Conservation (phyloP, 208 protist species). For the Trypanosoma cruzi region DNA sequence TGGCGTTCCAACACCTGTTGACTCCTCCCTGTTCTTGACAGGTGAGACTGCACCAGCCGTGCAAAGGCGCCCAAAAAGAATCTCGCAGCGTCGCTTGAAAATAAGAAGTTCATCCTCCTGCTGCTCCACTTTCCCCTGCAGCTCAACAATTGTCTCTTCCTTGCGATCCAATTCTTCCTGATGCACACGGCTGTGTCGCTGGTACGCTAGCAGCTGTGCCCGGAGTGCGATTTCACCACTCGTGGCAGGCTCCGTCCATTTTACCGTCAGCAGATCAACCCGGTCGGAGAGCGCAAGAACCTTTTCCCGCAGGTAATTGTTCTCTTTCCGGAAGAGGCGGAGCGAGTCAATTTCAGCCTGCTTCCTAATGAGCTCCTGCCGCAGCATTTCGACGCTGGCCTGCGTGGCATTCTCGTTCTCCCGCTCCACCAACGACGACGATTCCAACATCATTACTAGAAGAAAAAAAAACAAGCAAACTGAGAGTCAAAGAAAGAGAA, state of each 20-base stretch:
- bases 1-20: background rate
- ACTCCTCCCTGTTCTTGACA: conserved; percentile 5
- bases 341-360: conserved; percentile 19
- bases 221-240: conserved; percentile 18
- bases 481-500: background rate
- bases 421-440: background rate
- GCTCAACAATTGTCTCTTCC: conserved; percentile 3
- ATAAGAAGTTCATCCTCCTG: conserved; percentile 17
- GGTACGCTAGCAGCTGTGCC: conserved; percentile 17
- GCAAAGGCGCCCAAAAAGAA: conserved; percentile 24
- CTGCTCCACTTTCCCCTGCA: conserved; percentile 8
- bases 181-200: conserved; percentile 16
- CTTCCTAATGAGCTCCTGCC: background rate
- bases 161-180: conserved; percentile 16
- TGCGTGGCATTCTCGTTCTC: background rate
- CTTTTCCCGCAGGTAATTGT: conserved; percentile 27
- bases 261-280: conserved; percentile 4
- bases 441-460: conserved; percentile 1
- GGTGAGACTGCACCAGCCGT: background rate
- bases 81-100: conserved; percentile 7
- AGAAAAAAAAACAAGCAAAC: too few relatives aligned
- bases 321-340: conserved; percentile 16
- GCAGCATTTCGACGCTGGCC: conserved; percentile 6
- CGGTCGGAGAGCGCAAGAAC: conserved; percentile 10
- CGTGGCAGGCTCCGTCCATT: conserved; percentile 16